These are phyloP conservation scores for Salvia miltiorrhiza DNA, from an alignment of 257 asterid species.

Conservation along the genomic window DNA sequence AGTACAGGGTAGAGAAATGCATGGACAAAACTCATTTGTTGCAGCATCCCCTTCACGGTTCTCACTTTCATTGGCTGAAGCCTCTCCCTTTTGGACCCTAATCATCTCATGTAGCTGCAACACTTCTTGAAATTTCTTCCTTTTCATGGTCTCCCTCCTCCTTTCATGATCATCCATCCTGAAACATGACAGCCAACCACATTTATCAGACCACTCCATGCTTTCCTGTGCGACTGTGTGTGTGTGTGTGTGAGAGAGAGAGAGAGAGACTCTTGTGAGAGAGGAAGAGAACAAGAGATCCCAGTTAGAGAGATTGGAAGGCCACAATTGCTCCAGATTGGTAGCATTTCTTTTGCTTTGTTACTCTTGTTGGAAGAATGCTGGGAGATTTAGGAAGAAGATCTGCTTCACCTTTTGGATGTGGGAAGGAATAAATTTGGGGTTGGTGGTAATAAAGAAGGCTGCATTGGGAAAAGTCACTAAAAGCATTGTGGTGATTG, in stretches of 20 bases:
- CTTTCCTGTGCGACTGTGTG: neutral
- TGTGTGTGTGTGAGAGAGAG: conserved; percentile 17
- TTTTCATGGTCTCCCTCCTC: conserved; percentile 40
- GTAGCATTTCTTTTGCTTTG: conserved; percentile 21
- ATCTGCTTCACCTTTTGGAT: neutral
- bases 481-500: no score
- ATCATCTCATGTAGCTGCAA: conserved; percentile 4
- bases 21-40: neutral
- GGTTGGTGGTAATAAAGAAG: no score
- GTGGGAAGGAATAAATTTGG: no score
- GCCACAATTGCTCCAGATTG: conserved; percentile 21
- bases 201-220: neutral
- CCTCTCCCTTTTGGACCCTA: conserved; percentile 1
- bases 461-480: no score
- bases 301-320: conserved; percentile 42
- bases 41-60: neutral
- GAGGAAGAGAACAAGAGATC: conserved; percentile 27
- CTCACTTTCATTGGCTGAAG: neutral
- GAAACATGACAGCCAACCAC: conserved; percentile 11
- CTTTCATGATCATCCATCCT: conserved; percentile 44
- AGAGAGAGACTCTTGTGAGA: conserved; percentile 35
- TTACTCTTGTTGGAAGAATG: neutral
- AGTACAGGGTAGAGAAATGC: conserved; percentile 19
- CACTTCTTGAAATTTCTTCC: conserved; percentile 19
- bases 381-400: neutral